A percentile compares a stretch with the other conserved stretches of the same genome.
Conservation (phyloP, 352 stramenopile species). For the Phytophthora uliginosa region DNA sequence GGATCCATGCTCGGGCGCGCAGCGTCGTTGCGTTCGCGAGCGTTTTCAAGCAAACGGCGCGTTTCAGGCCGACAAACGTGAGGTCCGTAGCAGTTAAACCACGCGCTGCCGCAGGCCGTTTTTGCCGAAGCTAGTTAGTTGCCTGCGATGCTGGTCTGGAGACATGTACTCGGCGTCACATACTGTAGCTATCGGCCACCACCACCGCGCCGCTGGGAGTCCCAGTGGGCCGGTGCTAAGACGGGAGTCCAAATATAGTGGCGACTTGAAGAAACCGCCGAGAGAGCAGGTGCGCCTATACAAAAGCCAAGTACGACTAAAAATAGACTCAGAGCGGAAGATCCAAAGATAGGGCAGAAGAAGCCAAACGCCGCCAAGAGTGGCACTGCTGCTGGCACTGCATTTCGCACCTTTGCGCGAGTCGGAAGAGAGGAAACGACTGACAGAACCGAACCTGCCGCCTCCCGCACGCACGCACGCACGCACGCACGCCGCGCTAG, state of each 20-base stretch:
- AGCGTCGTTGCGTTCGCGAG: neutral
- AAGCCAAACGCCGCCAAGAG: slow-evolving; percentile 25
- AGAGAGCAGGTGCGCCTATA: neutral
- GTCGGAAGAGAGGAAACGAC: slow-evolving; percentile 32
- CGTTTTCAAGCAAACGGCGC: neutral
- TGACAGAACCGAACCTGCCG: slow-evolving; percentile 34
- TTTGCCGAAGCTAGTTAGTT: too few species aligned
- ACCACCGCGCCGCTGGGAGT: too few species aligned
- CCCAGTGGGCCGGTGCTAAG: neutral
- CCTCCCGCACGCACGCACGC: neutral
- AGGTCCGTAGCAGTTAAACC: neutral
- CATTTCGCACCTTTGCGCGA: slow-evolving; percentile 6
- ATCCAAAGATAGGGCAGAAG: slow-evolving; percentile 36
- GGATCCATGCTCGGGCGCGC: neutral
- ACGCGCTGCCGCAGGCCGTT: too few species aligned
- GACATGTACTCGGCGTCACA: neutral
- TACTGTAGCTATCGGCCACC: neutral
- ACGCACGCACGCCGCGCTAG: neutral
- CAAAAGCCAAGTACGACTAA: slow-evolving; percentile 1
- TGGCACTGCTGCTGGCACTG: slow-evolving; percentile 1
- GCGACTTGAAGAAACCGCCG: slow-evolving; percentile 4
- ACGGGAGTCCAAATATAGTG: neutral
- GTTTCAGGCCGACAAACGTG: neutral
- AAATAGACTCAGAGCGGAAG: slow-evolving; percentile 20
- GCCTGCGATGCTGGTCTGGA: neutral